Evolutionary conservation across 768 basidiomycete species (phyloP).

Genomic region (Suillus ampliporus): DNA sequence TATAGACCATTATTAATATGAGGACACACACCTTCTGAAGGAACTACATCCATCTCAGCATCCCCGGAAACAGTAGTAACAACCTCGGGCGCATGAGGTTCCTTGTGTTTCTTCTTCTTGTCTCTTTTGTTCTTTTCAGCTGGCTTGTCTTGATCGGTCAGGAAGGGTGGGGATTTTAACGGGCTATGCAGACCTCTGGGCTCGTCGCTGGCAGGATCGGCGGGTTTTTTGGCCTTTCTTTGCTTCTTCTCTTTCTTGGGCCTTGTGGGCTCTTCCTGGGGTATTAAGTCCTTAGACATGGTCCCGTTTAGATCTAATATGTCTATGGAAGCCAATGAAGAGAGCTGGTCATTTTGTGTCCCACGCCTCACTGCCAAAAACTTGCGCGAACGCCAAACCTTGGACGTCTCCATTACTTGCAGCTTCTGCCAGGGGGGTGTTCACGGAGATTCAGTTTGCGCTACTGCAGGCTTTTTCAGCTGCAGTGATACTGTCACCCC

Average conservation of each 20-base stretch:
- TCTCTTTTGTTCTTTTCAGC: constrained; percentile 43
- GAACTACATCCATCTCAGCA: constrained; percentile 17
- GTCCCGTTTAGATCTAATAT: constrained; percentile 7
- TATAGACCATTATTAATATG: neutral
- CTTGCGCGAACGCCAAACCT: neutral
- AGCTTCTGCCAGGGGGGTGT: neutral
- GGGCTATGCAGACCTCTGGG: constrained; percentile 30
- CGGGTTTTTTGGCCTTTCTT: constrained; percentile 26
- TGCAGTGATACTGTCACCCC: neutral
- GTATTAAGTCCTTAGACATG: constrained; percentile 15
- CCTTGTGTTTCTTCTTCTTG: constrained; percentile 49
- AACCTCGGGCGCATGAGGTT: constrained; percentile 38
- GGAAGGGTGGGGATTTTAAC: neutral
- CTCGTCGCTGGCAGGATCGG: constrained; percentile 13
- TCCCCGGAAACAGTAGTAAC: constrained; percentile 25
- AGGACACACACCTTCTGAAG: constrained; percentile 16
- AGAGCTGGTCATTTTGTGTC: neutral
- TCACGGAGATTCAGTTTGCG: neutral
- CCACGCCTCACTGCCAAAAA: neutral
- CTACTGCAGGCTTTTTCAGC: neutral
- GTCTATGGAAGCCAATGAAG: constrained; percentile 1
- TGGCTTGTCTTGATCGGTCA: constrained; percentile 20
- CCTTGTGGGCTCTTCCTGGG: constrained; percentile 23
- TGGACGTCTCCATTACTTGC: neutral
- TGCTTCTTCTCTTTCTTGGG: constrained; percentile 33